A percentile compares a stretch with the other conserved stretches of the same genome.
phyloP scores from a whole-genome alignment of 331 rosid genomes.

The Dryas integrifolia region DNA sequence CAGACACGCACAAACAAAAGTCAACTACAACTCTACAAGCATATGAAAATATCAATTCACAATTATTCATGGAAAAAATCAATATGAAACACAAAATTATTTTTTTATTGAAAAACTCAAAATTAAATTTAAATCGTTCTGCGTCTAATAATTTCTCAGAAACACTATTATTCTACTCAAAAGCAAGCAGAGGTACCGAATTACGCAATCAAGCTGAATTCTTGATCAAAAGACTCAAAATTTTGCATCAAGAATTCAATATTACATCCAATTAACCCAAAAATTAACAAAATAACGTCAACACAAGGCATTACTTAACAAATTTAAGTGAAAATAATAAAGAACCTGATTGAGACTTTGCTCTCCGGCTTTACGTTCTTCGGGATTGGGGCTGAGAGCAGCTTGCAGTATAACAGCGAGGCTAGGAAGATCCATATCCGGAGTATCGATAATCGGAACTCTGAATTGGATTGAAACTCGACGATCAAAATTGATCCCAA shows the following conservation, averaged over 20 bases:
- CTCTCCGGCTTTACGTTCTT: slow-evolving; percentile 85
- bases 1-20: background rate
- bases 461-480: background rate
- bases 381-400: slow-evolving; percentile 75
- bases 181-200: background rate
- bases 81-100: background rate
- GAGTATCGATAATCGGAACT: slow-evolving; percentile 16
- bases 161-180: background rate
- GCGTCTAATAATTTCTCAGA: background rate
- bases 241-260: background rate
- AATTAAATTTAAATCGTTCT: no score
- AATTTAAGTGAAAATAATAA: background rate
- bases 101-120: background rate
- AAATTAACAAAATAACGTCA: background rate
- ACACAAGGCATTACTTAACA: background rate
- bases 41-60: background rate
- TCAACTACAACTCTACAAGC: background rate
- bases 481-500: slow-evolving; percentile 11
- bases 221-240: slow-evolving; percentile 20
- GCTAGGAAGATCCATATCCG: slow-evolving; percentile 74
- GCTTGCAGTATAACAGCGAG: slow-evolving; percentile 68
- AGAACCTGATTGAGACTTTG: slow-evolving; percentile 74
- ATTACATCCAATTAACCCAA: background rate
- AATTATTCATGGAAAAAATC: background rate
- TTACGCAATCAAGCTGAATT: slow-evolving; percentile 9